These are phyloP conservation scores for Sanghuangporus sanghuang DNA, from an alignment of 1,284 basidiomycete species.

Conservation along the genomic window DNA sequence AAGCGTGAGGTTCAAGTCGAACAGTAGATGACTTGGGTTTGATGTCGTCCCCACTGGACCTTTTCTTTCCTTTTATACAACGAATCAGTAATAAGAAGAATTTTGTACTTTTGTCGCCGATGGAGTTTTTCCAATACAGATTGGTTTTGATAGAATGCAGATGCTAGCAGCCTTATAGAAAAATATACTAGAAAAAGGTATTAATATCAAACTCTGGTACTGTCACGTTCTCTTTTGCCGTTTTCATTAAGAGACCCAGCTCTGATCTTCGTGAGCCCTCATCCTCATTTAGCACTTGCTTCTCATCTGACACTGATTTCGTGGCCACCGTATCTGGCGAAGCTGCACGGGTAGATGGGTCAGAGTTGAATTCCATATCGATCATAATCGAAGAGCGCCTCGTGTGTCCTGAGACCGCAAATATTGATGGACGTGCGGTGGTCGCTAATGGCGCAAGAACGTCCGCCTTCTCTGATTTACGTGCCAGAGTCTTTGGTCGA, in stretches of 20 bases:
- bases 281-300: conserved; percentile 46
- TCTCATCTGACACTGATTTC: conserved; percentile 19
- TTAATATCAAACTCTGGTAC: conserved; percentile 85
- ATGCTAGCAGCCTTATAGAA: conserved; percentile 32
- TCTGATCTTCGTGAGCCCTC: conserved; percentile 54
- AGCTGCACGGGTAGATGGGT: conserved; percentile 50
- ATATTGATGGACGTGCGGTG: conserved; percentile 43
- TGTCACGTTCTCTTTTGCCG: conserved; percentile 80
- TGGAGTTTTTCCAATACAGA: background rate
- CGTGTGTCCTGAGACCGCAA: conserved; percentile 47
- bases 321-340: conserved; percentile 37
- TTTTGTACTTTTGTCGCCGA: conserved; percentile 2
- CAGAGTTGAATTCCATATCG: conserved; percentile 77
- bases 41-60: conserved; percentile 16
- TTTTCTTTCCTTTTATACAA: conserved; percentile 19
- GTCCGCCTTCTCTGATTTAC: conserved; percentile 22
- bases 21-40: conserved; percentile 34
- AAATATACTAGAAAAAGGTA: conserved; percentile 61
- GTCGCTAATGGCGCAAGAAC: conserved; percentile 26
- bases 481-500: conserved; percentile 47
- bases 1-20: conserved; percentile 72
- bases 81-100: conserved; percentile 4
- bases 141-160: background rate
- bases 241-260: conserved; percentile 78
- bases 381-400: conserved; percentile 73